Base-by-base conservation (phyloP, 2,329 filamentous ascomycete genomes). In the Sordariomycetes sp. region DNA sequence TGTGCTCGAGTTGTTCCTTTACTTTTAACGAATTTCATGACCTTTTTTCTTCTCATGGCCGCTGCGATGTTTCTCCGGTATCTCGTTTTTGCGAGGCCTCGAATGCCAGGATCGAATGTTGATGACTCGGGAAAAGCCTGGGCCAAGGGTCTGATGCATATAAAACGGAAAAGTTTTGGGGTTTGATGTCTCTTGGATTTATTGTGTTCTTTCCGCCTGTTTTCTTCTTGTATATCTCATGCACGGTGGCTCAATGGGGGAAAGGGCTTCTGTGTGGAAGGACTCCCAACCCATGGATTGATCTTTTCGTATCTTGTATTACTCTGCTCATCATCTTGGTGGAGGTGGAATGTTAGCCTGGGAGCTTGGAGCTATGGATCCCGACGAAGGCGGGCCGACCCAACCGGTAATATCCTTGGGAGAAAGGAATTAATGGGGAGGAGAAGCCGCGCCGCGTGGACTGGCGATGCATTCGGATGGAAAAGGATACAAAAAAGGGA, bases 21-120 rank as follows among this genome's bases (percentile, higher is more conserved):
- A 32, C 28, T 34, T 42, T 53, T 53, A 32, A 52, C 22, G 35
- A 57, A 57, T 53, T 57, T 57, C 24, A 57, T 34, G 55, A 57
- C 55, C 22, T 57, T 51, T 24, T 50, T 36, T 55, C 17, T 32
- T 7, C 22, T 50, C 25, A 12, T 34, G 28, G 15, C 39, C 32
- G 8, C 17, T 50, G 24, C 35, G 24, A 22, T 50, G n/a, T 36
- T 24, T 50, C 22, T 35, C 54, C n/a, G 20, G 50, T 56, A 51
- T 42, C 35, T 32, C 39, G 25, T 50, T 50, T 24, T 50, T 24
- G 8, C n/a, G 20, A 50, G 45, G 45, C n/a, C 10, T 50, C n/a
- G 24, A 24, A 45, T 45, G 13, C 13, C n/a, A 22, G 45, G 20
- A 8, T 50, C n/a, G n/a, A 8, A 50, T 24, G 5, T 10, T 6